Evolutionary conservation across 306 rosid genomes (phyloP), one percentile per base, ranked within the genome.

Genomic region (Hippophae tibetana): DNA sequence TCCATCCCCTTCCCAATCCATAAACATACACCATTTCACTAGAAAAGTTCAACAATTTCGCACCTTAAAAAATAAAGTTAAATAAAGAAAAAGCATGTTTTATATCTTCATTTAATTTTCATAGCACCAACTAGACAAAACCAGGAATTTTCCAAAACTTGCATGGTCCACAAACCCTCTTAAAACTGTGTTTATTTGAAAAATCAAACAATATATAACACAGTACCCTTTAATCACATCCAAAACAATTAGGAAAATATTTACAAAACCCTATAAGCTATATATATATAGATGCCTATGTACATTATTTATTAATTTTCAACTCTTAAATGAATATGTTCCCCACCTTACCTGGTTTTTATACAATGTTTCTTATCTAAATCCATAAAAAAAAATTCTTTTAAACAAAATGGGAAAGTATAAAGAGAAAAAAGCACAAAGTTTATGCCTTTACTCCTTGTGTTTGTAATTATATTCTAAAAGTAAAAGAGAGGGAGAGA

Each of bases 271-370:
- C 72, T 76, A 60, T 68, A 74, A 31, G 38, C 3, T 31, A 31
- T 31, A 31, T 0, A 31, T 31, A 31, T 0, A 31, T 31, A 31
- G 38, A 31, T 31, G 69, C 66, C 79, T 70, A 76, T 75, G 65
- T 54, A 72, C 78, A 82, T 77, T 65, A 67, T 74, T 76, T 74
- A 58, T 62, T 31, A 31, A 2, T 4, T 72, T 92, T 85, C 95
- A 81, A 85, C 76, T 60, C 71, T 62, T 75, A 68, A 64, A 87
- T 92, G 82, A 92, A 86, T 82, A 70, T 92, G 96, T 80, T 80
- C 90, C 93, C 98, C 98, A 92, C 98, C 85, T 79, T 92, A 60
- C 69, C 56, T 81, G 96, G 96, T 76, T 79, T 81, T 7, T 46
- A 13, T 48, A 44, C 45, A 45, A 54, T 54, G 51, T 42, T 14